Percentiles rank a stretch among this genome's conserved stretches.
Conservation (phyloP, 495 filamentous ascomycete genomes). For the Penicillium canescens region DNA sequence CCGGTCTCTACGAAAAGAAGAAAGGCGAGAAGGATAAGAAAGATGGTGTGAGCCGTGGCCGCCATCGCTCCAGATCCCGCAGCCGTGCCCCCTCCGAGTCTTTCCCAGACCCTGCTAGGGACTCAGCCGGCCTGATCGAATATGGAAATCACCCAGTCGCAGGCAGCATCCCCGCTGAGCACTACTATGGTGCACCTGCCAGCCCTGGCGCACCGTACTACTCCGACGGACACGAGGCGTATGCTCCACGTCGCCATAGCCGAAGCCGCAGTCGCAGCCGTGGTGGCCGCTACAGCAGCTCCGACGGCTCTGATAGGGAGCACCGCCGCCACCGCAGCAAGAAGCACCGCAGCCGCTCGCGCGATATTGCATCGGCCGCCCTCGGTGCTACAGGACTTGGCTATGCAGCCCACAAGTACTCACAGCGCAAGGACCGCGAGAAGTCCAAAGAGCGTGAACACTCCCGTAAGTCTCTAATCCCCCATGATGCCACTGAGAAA, state of each 20-base stretch:
- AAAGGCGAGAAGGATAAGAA: conserved; percentile 66
- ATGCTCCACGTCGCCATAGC: conserved; percentile 29
- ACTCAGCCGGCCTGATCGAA: conserved; percentile 73
- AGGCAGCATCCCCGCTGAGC: conserved; percentile 48
- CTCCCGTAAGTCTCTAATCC: conserved; percentile 15
- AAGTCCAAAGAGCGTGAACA: conserved; percentile 39
- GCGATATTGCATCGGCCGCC: conserved; percentile 67
- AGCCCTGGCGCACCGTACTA: conserved; percentile 42
- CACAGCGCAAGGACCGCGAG: conserved; percentile 63
- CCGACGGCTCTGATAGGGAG: conserved; percentile 45
- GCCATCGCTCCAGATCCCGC: conserved; percentile 54
- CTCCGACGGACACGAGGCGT: conserved; percentile 38
- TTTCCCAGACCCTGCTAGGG: conserved; percentile 56
- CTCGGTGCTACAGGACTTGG: conserved; percentile 72
- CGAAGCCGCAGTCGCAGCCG: conserved; percentile 43
- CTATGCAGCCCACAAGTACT: conserved; percentile 68
- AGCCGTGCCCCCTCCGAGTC: conserved; percentile 55
- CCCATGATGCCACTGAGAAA: neutral
- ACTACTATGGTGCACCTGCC: conserved; percentile 50
- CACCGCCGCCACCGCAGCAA: conserved; percentile 37
- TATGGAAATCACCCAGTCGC: conserved; percentile 71
- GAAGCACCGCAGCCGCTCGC: conserved; percentile 64
- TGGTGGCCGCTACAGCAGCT: conserved; percentile 38
- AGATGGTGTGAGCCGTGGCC: conserved; percentile 44
- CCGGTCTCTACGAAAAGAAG: conserved; percentile 77